Conservation (phyloP, 2,329 filamentous ascomycete species). For the Stemphylium beticola region DNA sequence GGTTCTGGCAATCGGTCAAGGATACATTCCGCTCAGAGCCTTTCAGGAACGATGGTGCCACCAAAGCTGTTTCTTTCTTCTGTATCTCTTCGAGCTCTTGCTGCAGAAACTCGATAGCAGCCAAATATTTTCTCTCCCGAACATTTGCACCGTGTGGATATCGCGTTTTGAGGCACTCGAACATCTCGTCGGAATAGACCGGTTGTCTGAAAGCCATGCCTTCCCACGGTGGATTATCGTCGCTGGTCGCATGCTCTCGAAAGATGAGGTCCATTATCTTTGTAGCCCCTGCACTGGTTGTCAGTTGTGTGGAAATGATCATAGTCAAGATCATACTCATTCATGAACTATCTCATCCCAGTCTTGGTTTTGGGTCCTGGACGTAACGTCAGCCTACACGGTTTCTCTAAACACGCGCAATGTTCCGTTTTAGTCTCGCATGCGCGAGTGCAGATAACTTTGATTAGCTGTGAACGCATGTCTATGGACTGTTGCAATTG, state of each 20-base stretch:
- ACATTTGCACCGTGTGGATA: slow-evolving; percentile 29
- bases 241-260: slow-evolving; percentile 24
- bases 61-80: background rate
- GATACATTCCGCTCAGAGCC: background rate
- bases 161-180: slow-evolving; percentile 25
- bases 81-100: slow-evolving; percentile 30
- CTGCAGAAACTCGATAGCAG: slow-evolving; percentile 36
- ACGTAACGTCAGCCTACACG: background rate
- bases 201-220: slow-evolving; percentile 30
- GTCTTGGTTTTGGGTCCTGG: background rate
- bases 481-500: too few relatives aligned
- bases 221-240: slow-evolving; percentile 34
- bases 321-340: background rate
- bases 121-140: slow-evolving; percentile 35
- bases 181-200: slow-evolving; percentile 33
- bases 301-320: background rate
- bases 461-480: too few relatives aligned
- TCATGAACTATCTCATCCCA: background rate
- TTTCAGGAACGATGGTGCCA: background rate
- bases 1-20: background rate
- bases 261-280: slow-evolving; percentile 20
- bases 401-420: background rate
- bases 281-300: background rate
- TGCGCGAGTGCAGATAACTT: too few relatives aligned
- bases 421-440: too few relatives aligned